These are phyloP conservation scores for Stagonosporopsis chrysanthemi DNA, from an alignment of 2,329 filamentous ascomycete species.

Conservation along the genomic window DNA sequence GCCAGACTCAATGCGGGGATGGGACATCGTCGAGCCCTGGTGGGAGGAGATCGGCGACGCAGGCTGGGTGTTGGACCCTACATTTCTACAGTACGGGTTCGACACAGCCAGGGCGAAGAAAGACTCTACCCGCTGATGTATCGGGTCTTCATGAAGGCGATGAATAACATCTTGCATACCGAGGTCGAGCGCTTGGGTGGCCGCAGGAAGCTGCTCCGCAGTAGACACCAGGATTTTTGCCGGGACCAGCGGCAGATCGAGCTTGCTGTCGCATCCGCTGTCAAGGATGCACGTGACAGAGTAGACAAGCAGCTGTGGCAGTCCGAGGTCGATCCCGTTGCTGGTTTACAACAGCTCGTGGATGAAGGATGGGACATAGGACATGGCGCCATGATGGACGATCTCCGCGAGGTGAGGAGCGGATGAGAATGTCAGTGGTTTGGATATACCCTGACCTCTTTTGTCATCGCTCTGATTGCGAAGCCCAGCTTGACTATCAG, in stretches of 20 bases:
- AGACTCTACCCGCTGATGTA: no score
- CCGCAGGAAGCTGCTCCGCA: neutral
- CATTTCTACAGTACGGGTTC: no score
- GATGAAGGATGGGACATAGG: neutral
- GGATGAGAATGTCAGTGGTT: neutral
- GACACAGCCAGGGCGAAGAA: no score
- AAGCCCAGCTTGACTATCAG: no score
- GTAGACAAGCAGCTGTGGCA: neutral
- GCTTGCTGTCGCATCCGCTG: neutral
- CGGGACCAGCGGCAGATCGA: neutral
- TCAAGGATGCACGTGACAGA: neutral
- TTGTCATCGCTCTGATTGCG: neutral
- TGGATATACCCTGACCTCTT: neutral
- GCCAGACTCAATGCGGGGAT: no score
- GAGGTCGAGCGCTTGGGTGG: neutral
- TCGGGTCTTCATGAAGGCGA: neutral
- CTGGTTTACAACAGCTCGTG: neutral
- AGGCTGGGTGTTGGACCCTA: no score
- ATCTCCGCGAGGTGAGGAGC: neutral
- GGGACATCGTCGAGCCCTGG: no score
- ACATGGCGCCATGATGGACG: neutral
- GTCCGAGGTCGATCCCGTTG: neutral
- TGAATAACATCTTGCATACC: neutral
- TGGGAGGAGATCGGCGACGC: no score
- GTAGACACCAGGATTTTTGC: neutral